Percentiles rank a stretch among this genome's conserved stretches.
Evolutionary conservation across 2,329 filamentous ascomycete genomes (phyloP).

Genomic region (Aspergillus sp.): DNA sequence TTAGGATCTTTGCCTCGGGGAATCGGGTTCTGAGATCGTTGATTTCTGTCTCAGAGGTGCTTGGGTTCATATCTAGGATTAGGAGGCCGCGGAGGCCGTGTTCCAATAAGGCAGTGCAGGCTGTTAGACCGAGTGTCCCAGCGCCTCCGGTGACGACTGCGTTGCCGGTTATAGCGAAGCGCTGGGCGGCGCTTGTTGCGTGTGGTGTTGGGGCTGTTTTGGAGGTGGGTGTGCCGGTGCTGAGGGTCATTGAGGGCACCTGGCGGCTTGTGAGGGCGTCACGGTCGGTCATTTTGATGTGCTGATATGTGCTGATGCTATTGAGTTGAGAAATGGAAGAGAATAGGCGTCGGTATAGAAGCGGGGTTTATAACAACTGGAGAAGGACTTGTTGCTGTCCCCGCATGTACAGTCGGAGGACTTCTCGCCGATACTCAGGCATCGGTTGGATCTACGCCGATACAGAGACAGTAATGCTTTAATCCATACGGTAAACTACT

Average conservation of each 20-base stretch:
- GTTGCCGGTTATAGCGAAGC: constrained; percentile 22
- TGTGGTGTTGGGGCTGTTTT: neutral
- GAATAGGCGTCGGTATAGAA: too few relatives aligned
- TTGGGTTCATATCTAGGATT: constrained; percentile 53
- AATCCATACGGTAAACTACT: too few relatives aligned
- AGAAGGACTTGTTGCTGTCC: too few relatives aligned
- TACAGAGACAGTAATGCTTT: too few relatives aligned
- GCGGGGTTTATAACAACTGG: too few relatives aligned
- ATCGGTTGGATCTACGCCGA: too few relatives aligned
- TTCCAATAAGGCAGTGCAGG: constrained; percentile 64
- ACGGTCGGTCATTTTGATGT: constrained; percentile 11
- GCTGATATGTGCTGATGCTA: too few relatives aligned
- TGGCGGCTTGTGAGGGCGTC: constrained; percentile 14
- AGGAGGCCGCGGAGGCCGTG: constrained; percentile 65
- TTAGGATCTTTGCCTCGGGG: constrained; percentile 53
- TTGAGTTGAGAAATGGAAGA: too few relatives aligned
- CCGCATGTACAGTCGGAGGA: too few relatives aligned
- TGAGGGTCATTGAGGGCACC: constrained; percentile 5
- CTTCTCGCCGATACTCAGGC: too few relatives aligned
- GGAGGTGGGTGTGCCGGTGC: constrained; percentile 2
- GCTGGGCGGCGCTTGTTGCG: neutral
- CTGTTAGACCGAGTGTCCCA: constrained; percentile 60
- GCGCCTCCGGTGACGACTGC: constrained; percentile 62
- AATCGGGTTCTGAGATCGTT: constrained; percentile 53
- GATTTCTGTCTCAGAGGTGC: constrained; percentile 42